Evolutionary conservation across 2,329 filamentous ascomycete species (phyloP), one percentile per base, ranked within the genome.

Genomic region (Trichoderma koningiopsis): DNA sequence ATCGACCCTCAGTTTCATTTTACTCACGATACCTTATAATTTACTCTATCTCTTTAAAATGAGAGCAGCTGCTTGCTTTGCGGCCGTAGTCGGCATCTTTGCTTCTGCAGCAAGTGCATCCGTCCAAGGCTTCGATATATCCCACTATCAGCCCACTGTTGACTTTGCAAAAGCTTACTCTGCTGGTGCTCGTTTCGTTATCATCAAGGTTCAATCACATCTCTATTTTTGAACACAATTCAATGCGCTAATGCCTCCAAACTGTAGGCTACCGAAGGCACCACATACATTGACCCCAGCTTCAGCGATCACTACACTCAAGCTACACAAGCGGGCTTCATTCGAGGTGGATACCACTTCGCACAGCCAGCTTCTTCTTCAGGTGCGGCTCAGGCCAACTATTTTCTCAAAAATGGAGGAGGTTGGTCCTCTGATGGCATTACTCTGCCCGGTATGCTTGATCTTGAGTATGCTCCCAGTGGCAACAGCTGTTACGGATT

Each of bases 291-390:
- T 40, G 81, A 83, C 72, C 74, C 79, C n/a, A 71, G 60, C 29
- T 88, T 88, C 78, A 81, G 78, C 70, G 75, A 72, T 35, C 84
- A 88, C 73, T 87, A 86, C 75, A 77, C 71, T 3, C 81, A 81
- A 31, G 85, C 85, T 40, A 86, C 84, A 56, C 78, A 78, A 10
- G 85, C 84, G 3, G 82, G 82, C 29, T 77, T 88, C 70, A 84
- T 88, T 75, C 84, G 85, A 27, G 86, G 86, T 60, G 85, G 81
- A 43, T 87, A 88, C 74, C 86, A 88, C 79, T 87, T 86, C 72
- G 86, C 86, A 5, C 81, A 81, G 43, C 85, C 84, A 0, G 80
- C 76, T 59, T 73, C 75, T 19, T 81, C 80, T 72, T 79, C 81
- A 5, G 85, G 83, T 19, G 77, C 82, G 4, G 75, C 77, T 0